phyloP scores from a whole-genome alignment of 495 filamentous ascomycete species.

The Daldinia decipiens region DNA sequence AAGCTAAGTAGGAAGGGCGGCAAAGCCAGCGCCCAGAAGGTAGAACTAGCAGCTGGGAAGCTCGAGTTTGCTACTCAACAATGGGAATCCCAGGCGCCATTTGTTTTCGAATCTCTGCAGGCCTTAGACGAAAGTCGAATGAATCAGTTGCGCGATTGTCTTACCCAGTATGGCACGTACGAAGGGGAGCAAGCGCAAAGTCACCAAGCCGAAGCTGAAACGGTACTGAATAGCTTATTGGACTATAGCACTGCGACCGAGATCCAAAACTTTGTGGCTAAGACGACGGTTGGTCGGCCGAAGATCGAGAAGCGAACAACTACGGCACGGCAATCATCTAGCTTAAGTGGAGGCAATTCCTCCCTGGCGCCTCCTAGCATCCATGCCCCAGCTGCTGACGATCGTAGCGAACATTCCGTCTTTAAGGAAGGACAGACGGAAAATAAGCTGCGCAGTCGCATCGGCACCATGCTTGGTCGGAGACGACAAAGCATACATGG shows the following conservation, averaged over 20 bases:
- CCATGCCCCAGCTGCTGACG: conserved; percentile 55
- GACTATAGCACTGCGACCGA: conserved; percentile 90
- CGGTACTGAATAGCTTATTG: conserved; percentile 83
- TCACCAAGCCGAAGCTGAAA: conserved; percentile 78
- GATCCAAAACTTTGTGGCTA: conserved; percentile 81
- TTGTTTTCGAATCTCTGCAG: conserved; percentile 94
- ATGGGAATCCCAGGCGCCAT: conserved; percentile 97
- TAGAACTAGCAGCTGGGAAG: conserved; percentile 77
- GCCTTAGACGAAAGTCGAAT: conserved; percentile 87
- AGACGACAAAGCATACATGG: conserved; percentile 68
- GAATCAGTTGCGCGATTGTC: conserved; percentile 89
- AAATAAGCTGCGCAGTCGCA: conserved; percentile 68
- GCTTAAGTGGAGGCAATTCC: conserved; percentile 48
- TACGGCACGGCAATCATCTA: conserved; percentile 53
- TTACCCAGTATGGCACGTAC: conserved; percentile 93
- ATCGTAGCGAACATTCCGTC: conserved; percentile 70
- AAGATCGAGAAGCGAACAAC: conserved; percentile 57
- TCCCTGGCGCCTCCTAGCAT: conserved; percentile 44
- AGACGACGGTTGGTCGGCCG: conserved; percentile 60
- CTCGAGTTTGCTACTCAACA: conserved; percentile 81
- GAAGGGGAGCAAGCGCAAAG: conserved; percentile 89
- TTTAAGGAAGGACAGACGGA: conserved; percentile 61
- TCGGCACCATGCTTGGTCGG: conserved; percentile 83
- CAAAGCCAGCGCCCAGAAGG: conserved; percentile 80
- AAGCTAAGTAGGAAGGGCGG: conserved; percentile 84